Conservation (phyloP, 164 flowering plant genomes). For the Dillenia suffruticosa region DNA sequence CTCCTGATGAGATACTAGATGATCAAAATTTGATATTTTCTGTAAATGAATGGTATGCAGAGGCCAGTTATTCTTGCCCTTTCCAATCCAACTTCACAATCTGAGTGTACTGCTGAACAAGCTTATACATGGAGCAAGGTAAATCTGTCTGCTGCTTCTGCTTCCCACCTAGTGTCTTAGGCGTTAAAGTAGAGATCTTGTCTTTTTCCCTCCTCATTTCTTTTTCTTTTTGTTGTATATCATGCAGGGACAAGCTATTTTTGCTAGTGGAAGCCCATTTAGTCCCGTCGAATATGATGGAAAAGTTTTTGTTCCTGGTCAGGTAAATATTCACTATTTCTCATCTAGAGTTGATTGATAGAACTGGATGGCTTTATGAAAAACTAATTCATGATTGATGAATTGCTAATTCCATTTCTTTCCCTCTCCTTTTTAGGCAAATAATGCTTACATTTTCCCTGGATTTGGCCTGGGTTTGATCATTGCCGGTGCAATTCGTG, state of each 20-base stretch:
- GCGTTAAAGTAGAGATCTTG: no score
- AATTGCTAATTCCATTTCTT: not conserved
- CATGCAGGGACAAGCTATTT: conserved; percentile 82
- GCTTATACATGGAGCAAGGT: conserved; percentile 93
- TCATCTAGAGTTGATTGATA: no score
- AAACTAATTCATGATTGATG: no score
- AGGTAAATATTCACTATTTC: conserved; percentile 37
- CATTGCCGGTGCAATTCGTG: conserved; percentile 35
- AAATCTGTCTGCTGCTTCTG: not conserved
- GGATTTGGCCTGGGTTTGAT: conserved; percentile 34
- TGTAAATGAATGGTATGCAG: conserved; percentile 30
- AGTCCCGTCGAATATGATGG: conserved; percentile 78
- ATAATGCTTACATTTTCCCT: conserved; percentile 17
- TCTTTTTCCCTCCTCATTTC: not conserved
- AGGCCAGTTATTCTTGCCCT: conserved; percentile 89
- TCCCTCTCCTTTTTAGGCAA: conserved; percentile 1
- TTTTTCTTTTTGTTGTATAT: conserved; percentile 6
- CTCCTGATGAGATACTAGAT: not conserved
- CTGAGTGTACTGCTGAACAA: conserved; percentile 95
- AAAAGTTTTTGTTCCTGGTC: conserved; percentile 64
- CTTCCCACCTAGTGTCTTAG: not conserved
- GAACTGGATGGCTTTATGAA: no score
- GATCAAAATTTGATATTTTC: not conserved
- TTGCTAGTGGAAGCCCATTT: conserved; percentile 96
- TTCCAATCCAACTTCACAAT: conserved; percentile 91